Percentiles rank a stretch among this genome's conserved stretches.
Evolutionary conservation across 768 basidiomycete species (phyloP).

Genomic region (Cyclocybe aegerita): DNA sequence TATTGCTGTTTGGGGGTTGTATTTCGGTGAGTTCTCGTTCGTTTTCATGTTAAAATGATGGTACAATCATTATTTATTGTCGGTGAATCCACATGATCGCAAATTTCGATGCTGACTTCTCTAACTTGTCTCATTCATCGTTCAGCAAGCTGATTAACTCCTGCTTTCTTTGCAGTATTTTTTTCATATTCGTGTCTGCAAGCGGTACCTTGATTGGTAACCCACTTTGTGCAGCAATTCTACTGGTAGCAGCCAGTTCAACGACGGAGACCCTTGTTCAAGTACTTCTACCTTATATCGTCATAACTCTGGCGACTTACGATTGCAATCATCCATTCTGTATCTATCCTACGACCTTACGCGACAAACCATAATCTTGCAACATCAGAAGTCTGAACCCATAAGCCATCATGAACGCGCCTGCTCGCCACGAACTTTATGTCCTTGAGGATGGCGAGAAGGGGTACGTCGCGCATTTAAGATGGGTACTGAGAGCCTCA

Average conservation of each 20-base stretch:
- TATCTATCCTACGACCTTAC: conserved; percentile 14
- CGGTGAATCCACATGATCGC: conserved; percentile 58
- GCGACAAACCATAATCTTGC: conserved; percentile 6
- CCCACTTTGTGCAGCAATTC: not conserved
- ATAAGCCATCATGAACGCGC: conserved; percentile 75
- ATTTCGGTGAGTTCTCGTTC: conserved; percentile 25
- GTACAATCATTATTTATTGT: conserved; percentile 66
- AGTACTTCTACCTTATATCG: no score
- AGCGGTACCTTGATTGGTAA: not conserved
- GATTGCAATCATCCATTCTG: conserved; percentile 5
- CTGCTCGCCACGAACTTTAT: conserved; percentile 88
- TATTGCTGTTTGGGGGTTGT: conserved; percentile 9
- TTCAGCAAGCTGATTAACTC: conserved; percentile 1
- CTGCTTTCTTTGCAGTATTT: conserved; percentile 6
- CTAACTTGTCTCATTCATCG: not conserved
- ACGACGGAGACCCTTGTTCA: no score
- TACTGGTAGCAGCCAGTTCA: conserved; percentile 1
- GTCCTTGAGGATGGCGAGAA: conserved; percentile 93
- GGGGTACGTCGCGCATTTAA: conserved; percentile 60
- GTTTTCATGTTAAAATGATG: conserved; percentile 41
- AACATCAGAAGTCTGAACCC: conserved; percentile 12
- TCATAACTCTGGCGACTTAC: conserved; percentile 12
- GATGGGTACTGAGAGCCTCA: conserved; percentile 5
- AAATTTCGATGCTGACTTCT: conserved; percentile 46
- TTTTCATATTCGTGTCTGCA: not conserved